A percentile compares a stretch with the other conserved stretches of the same genome.
Conservation (phyloP, 169 alveolate genomes). For the Plasmodium cynomolgi region DNA sequence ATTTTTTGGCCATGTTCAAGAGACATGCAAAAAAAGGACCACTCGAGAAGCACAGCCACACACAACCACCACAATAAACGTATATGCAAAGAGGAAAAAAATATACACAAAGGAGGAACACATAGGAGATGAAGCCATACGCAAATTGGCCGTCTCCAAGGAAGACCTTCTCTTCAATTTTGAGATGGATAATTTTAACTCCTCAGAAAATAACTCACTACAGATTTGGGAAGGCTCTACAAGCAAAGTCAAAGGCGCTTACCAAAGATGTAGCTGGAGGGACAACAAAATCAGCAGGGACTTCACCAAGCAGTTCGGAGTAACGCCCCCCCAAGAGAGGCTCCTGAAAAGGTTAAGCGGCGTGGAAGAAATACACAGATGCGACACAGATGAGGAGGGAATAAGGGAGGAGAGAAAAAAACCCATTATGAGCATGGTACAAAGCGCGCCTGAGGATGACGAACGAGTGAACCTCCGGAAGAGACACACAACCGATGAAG, state of each 20-base stretch:
- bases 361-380: neutral
- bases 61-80: neutral
- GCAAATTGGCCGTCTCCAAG: neutral
- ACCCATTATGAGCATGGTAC: neutral
- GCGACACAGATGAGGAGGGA: neutral
- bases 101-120: neutral
- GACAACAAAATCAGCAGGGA: neutral
- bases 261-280: neutral
- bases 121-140: neutral
- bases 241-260: neutral
- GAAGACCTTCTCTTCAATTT: neutral
- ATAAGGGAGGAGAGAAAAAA: neutral
- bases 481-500: neutral
- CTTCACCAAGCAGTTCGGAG: neutral
- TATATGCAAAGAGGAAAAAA: conserved; percentile 5
- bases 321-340: neutral
- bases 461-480: neutral
- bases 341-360: neutral
- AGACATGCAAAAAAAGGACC: neutral
- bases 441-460: neutral
- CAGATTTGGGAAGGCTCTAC: neutral
- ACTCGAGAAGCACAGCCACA: neutral
- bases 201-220: neutral
- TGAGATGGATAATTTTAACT: neutral
- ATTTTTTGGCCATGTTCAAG: conserved; percentile 10